Percentiles rank a stretch among this genome's conserved stretches.
These are phyloP conservation scores for Pyrenochaeta sp. DNA, from an alignment of 2,329 filamentous ascomycete species.

Conservation along the genomic window DNA sequence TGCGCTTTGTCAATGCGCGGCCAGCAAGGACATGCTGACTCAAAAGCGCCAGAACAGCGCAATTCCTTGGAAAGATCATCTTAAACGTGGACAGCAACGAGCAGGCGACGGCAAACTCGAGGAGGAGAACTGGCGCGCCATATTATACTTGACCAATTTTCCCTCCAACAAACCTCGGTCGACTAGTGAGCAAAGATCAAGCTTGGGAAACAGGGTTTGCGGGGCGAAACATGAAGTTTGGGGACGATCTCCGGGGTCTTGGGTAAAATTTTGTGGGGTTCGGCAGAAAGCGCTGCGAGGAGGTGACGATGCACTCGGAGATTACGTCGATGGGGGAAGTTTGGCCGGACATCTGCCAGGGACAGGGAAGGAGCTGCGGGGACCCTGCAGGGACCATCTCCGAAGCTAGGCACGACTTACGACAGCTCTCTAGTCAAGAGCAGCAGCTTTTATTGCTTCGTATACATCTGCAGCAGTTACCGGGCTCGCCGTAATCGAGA, in stretches of 20 bases:
- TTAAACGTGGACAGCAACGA: not conserved
- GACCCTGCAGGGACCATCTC: not conserved
- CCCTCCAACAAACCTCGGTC: not conserved
- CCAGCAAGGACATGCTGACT: slow-evolving; percentile 12
- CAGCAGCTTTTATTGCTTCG: no score
- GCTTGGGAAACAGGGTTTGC: slow-evolving; percentile 9
- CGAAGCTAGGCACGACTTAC: not conserved
- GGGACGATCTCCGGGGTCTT: slow-evolving; percentile 17
- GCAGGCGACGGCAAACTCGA: not conserved
- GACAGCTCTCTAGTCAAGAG: no score
- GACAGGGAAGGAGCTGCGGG: not conserved
- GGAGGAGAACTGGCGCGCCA: not conserved
- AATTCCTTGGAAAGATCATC: slow-evolving; percentile 3
- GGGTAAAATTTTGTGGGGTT: slow-evolving; percentile 22
- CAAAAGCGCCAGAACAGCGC: slow-evolving; percentile 18
- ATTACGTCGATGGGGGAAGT: slow-evolving; percentile 15
- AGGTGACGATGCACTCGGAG: slow-evolving; percentile 2
- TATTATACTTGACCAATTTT: slow-evolving; percentile 4
- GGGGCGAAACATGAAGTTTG: slow-evolving; percentile 8
- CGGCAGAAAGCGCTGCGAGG: slow-evolving; percentile 22
- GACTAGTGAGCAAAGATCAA: not conserved
- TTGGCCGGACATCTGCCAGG: slow-evolving; percentile 11
- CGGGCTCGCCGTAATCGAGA: no score
- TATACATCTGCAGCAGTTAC: no score
- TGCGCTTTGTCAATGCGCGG: slow-evolving; percentile 14